Percentiles rank a stretch among this genome's conserved stretches.
Evolutionary conservation across 2,329 filamentous ascomycete genomes (phyloP).

Genomic region (Camptophora hylomeconis): DNA sequence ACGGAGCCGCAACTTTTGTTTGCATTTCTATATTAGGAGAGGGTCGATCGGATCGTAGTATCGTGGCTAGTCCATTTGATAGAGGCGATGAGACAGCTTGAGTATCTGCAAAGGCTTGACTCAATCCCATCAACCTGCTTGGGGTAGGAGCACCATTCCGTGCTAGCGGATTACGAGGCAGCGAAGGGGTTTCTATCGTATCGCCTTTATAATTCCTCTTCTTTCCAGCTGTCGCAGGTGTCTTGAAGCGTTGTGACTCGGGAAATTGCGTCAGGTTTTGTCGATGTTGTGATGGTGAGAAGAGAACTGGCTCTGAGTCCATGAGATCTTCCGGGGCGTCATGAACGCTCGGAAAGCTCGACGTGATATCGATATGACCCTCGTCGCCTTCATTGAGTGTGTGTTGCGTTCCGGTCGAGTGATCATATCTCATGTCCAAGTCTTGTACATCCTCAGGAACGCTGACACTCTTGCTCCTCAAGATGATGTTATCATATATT

Average conservation of each 20-base stretch:
- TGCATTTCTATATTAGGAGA: slow-evolving; percentile 36
- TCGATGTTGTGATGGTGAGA: slow-evolving; percentile 17
- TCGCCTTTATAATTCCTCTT: slow-evolving; percentile 23
- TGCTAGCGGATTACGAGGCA: slow-evolving; percentile 31
- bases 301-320: slow-evolving; percentile 7
- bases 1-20: slow-evolving; percentile 21
- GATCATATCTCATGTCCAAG: slow-evolving; percentile 8
- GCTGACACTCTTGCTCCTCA: slow-evolving; percentile 22
- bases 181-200: slow-evolving; percentile 24
- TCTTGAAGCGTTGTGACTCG: slow-evolving; percentile 32
- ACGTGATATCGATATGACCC: slow-evolving; percentile 30
- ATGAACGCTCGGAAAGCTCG: slow-evolving; percentile 27
- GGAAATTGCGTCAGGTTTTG: slow-evolving; percentile 29
- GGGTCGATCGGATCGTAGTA: slow-evolving; percentile 32
- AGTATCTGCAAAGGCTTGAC: slow-evolving; percentile 35
- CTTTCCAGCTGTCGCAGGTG: slow-evolving; percentile 27
- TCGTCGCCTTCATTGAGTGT: slow-evolving; percentile 29
- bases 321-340: slow-evolving; percentile 8
- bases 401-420: slow-evolving; percentile 23
- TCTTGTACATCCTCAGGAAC: slow-evolving; percentile 9
- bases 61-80: slow-evolving; percentile 23
- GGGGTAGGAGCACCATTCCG: slow-evolving; percentile 22
- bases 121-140: slow-evolving; percentile 29
- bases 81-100: slow-evolving; percentile 35
- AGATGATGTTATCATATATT: slow-evolving; percentile 28